Conservation (phyloP, 2,329 filamentous ascomycete species). For the Aspergillus cejpii region DNA sequence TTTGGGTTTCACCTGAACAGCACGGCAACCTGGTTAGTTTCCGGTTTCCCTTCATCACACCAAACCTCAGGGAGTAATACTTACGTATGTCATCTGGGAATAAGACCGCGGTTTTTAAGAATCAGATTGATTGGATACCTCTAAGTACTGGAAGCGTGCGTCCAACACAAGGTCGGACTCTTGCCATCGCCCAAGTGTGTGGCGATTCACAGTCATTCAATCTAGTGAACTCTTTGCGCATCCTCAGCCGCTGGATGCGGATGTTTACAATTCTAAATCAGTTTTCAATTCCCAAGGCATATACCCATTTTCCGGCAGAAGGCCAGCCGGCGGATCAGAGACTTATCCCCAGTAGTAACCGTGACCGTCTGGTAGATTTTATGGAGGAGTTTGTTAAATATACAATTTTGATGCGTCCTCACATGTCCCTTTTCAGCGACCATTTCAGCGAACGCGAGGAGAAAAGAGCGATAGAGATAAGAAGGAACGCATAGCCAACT, state of each 20-base stretch:
- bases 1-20: constrained; percentile 62
- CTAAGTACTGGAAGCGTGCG: constrained; percentile 56
- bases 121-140: constrained; percentile 65
- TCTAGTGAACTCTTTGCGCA: constrained; percentile 56
- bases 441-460: constrained; percentile 54
- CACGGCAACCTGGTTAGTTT: constrained; percentile 54
- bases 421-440: constrained; percentile 56
- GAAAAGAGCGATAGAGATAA: constrained; percentile 11
- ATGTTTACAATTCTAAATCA: constrained; percentile 64
- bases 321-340: constrained; percentile 43
- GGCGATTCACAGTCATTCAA: constrained; percentile 64
- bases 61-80: background rate
- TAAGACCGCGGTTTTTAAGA: constrained; percentile 60
- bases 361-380: constrained; percentile 57
- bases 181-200: constrained; percentile 56
- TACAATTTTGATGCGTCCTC: constrained; percentile 57
- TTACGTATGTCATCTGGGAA: background rate
- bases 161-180: constrained; percentile 59
- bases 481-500: too few relatives aligned
- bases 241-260: constrained; percentile 63
- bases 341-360: constrained; percentile 51
- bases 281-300: constrained; percentile 57
- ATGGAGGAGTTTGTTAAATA: constrained; percentile 68
- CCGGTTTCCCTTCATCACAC: background rate
- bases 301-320: constrained; percentile 55